These are phyloP conservation scores for Aspergillus olivimuriae DNA, from an alignment of 495 filamentous ascomycete species.

Conservation along the genomic window DNA sequence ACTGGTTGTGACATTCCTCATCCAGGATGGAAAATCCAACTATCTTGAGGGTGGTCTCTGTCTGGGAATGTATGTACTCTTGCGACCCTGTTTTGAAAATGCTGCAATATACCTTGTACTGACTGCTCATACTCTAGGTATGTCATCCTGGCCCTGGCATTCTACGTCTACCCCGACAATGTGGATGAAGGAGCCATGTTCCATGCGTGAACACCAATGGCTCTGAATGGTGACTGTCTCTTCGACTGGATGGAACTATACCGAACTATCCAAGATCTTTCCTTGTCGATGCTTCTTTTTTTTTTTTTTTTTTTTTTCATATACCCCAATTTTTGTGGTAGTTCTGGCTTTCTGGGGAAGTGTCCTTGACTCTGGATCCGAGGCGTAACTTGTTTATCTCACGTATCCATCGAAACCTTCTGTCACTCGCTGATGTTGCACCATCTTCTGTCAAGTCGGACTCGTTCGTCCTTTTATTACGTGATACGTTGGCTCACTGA, in stretches of 20 bases:
- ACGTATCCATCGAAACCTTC: slow-evolving; percentile 1
- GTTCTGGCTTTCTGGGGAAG: no score
- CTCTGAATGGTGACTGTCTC: background rate
- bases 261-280: no score
- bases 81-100: slow-evolving; percentile 2
- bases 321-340: no score
- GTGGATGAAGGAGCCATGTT: slow-evolving; percentile 17
- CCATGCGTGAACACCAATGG: background rate
- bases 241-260: no score
- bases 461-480: no score
- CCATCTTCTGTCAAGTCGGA: no score
- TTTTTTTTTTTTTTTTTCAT: no score
- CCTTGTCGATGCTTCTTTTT: background rate
- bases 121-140: slow-evolving; percentile 41
- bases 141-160: slow-evolving; percentile 79
- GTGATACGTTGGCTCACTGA: no score
- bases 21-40: slow-evolving; percentile 91
- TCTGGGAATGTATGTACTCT: slow-evolving; percentile 55
- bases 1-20: slow-evolving; percentile 84
- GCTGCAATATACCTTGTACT: background rate
- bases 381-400: no score
- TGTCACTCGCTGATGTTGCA: slow-evolving; percentile 1
- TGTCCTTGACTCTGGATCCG: no score
- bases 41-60: slow-evolving; percentile 94
- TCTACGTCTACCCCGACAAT: slow-evolving; percentile 80